These are phyloP conservation scores for Lentinula lateritia DNA, from an alignment of 768 basidiomycete species.

Conservation along the genomic window DNA sequence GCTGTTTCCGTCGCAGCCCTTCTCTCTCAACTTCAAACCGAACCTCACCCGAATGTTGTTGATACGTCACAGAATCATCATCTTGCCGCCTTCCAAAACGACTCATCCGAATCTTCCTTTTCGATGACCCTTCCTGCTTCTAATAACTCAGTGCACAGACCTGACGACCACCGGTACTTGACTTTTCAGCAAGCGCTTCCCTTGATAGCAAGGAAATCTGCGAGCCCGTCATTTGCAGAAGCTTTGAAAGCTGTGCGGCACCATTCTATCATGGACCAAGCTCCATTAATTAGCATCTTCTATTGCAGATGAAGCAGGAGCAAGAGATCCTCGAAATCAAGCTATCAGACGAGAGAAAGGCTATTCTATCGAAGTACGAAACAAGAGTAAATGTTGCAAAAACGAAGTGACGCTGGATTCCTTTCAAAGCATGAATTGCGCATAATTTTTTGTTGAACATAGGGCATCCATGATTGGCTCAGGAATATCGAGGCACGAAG, in stretches of 20 bases:
- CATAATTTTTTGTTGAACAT: slow-evolving; percentile 1
- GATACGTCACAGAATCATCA: neutral
- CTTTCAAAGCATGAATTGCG: neutral
- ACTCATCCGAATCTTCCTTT: neutral
- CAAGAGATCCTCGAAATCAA: slow-evolving; percentile 65
- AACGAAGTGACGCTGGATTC: slow-evolving; percentile 46
- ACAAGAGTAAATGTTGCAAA: slow-evolving; percentile 65
- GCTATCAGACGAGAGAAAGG: slow-evolving; percentile 62
- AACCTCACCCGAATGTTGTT: slow-evolving; percentile 11
- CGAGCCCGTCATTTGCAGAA: slow-evolving; percentile 45
- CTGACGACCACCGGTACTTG: slow-evolving; percentile 37
- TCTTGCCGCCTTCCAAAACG: neutral
- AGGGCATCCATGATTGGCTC: slow-evolving; percentile 68
- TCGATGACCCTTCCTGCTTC: slow-evolving; percentile 2
- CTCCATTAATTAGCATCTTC: neutral
- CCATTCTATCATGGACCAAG: slow-evolving; percentile 6
- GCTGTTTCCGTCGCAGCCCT: slow-evolving; percentile 44
- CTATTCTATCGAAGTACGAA: slow-evolving; percentile 60
- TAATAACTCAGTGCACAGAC: neutral
- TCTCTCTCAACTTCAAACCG: slow-evolving; percentile 53
- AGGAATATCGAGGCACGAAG: slow-evolving; percentile 63
- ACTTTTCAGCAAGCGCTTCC: slow-evolving; percentile 72
- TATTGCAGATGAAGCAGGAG: slow-evolving; percentile 57
- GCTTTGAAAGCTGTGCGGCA: slow-evolving; percentile 44
- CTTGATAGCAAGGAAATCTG: slow-evolving; percentile 52